Evolutionary conservation across 208 protist species (phyloP).

Genomic region (Herpetomonas tarakana): DNA sequence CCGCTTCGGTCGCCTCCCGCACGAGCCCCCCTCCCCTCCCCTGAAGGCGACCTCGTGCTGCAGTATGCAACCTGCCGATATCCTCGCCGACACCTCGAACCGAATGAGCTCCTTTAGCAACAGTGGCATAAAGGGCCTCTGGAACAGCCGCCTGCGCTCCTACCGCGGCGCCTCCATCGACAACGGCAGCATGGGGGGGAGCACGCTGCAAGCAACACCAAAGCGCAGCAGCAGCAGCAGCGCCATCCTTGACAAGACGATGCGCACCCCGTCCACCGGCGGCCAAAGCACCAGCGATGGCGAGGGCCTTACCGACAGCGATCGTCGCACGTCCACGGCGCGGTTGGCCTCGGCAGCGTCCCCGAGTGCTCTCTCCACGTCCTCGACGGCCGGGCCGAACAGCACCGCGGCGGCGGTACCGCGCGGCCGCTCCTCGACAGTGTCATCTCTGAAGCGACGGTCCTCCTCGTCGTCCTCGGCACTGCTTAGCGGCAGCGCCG

Average conservation of each 20-base stretch:
- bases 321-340: conserved; percentile 1
- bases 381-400: background rate
- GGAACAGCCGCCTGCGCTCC: conserved; percentile 20
- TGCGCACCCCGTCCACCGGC: conserved; percentile 5
- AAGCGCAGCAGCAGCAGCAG: conserved; percentile 1
- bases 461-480: background rate
- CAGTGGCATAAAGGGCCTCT: conserved; percentile 20
- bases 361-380: background rate
- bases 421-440: conserved; percentile 6
- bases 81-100: conserved; percentile 1
- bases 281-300: conserved; percentile 8
- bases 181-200: background rate
- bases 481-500: background rate
- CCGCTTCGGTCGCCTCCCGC: too few relatives aligned
- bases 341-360: conserved; percentile 11
- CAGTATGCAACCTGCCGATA: background rate
- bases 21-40: too few relatives aligned
- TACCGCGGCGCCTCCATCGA: conserved; percentile 12
- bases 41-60: too few relatives aligned
- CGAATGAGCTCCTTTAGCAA: conserved; percentile 5
- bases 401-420: background rate
- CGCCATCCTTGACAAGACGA: conserved; percentile 4
- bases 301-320: conserved; percentile 21
- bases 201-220: background rate
- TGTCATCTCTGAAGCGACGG: conserved; percentile 13